Conservation (phyloP, 306 rosid species). For the Styphnolobium japonicum region DNA sequence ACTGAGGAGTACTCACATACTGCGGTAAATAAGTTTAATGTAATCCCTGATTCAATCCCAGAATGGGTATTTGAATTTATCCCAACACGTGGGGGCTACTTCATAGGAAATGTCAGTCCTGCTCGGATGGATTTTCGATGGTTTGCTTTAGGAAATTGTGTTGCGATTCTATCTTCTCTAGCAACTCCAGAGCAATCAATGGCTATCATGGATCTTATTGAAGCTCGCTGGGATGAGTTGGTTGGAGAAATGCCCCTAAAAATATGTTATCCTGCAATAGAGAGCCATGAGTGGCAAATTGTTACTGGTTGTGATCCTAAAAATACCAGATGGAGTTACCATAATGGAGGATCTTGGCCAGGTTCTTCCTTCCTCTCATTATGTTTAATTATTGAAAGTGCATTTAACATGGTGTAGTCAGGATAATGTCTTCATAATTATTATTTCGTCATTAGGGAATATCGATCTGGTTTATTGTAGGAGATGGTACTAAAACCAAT, state of each 20-base stretch:
- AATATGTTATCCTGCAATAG: constrained; percentile 83
- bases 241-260: constrained; percentile 94
- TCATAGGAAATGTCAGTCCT: constrained; percentile 89
- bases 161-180: constrained; percentile 80
- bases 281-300: constrained; percentile 86
- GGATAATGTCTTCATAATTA: constrained; percentile 18
- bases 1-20: constrained; percentile 95
- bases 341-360: constrained; percentile 98
- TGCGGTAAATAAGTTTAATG: constrained; percentile 92
- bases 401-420: neutral
- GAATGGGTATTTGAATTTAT: constrained; percentile 89
- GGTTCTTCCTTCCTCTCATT: constrained; percentile 50
- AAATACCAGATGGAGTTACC: constrained; percentile 97
- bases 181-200: constrained; percentile 90
- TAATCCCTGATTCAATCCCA: constrained; percentile 93
- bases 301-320: constrained; percentile 94
- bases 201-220: constrained; percentile 94
- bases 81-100: constrained; percentile 92
- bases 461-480: neutral
- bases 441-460: neutral
- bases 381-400: constrained; percentile 1
- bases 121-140: constrained; percentile 98
- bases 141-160: constrained; percentile 88
- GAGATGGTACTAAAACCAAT: neutral
- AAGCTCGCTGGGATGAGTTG: constrained; percentile 93